Evolutionary conservation across 306 rosid genomes (phyloP), one percentile per base, ranked within the genome.

Genomic region (Canavalia ensiformis): DNA sequence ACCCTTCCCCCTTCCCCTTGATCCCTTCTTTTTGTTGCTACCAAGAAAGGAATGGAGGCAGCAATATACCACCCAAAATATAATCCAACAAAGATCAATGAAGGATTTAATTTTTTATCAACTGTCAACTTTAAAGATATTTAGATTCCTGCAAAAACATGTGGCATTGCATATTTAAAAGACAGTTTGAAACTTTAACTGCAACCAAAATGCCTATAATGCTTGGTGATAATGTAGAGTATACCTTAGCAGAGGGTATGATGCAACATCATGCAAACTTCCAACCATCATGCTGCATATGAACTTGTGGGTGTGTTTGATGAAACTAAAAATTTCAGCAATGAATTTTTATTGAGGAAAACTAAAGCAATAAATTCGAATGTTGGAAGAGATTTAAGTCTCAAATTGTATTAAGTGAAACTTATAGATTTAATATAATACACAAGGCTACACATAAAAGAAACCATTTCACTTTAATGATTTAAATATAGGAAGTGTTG

Each of bases 341-440:
- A 62, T 63, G 37, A 60, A 4, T 8, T 71, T 71, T 80, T 39
- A 62, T 72, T 50, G 73, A 31, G 29, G 63, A 84, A 51, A 65
- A 39, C 12, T 30, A 11, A 71, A 57, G 63, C 67, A 50, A 42
- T 50, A 77, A 75, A 69, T 67, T 76, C 29, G 33, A 34, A 82
- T 5, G 35, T 46, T 66, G 33, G 8, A 45, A 74, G 75, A 75
- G 54, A 55, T 13, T 51, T n/a, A 35, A 67, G 70, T 34, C 54
- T 33, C 70, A 66, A 74, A 74, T 30, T 64, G 33, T 8, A 52
- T n/a, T 41, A 62, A 64, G 68, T 58, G 72, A 79, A 58, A 74
- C 35, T 55, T 34, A 31, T 45, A 44, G 41, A 60, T 31, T 59
- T 45, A 75, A 75, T 75, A 47, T 11, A 67, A 3, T 47, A 74